Evolutionary conservation across 306 rosid genomes (phyloP), one percentile per base, ranked within the genome.

Genomic region (Gastrolobium bilobum): DNA sequence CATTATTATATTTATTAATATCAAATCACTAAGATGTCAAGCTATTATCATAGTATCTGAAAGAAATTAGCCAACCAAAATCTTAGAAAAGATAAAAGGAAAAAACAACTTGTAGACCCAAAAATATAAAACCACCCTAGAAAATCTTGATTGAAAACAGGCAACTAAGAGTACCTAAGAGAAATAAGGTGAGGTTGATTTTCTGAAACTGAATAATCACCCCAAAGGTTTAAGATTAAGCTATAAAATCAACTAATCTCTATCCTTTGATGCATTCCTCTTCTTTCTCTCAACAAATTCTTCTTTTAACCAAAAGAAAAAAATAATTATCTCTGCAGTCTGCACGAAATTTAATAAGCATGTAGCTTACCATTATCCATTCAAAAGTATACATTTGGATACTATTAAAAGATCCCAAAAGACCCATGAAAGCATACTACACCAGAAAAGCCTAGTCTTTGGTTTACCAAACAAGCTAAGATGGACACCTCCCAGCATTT

Each of bases 21-120:
- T 40, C 15, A 66, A 54, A 13, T 33, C 7, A 51, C 10, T 46
- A 20, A 20, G 31, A 59, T 70, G 39, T 40, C 39, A 6, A 42
- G 2, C 39, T 30, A 47, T 14, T 71, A 61, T 11, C 50, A 11
- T 59, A 37, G 52, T 50, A 31, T 13, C 15, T 1, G 11, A 62
- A 51, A 79, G 48, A 56, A 60, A 50, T 60, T 4, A n/a, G n/a
- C 35, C 20, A 33, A 20, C 69, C 3, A 42, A 9, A 72, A 33
- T 34, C 15, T 39, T 39, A 61, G 78, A 81, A 58, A 67, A 10
- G 73, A 43, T 42, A 54, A 26, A 51, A 7, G 37, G 37, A 8
- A 61, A 54, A 65, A 51, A 31, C 50, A 64, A 2, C 35, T 47
- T 13, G 68, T 56, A 63, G 79, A 56, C 84, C 64, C 35, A 66